Percentiles rank a stretch among this genome's conserved stretches.
phyloP scores from a whole-genome alignment of 176 grass and related monocot genomes.

The Tillandsia leiboldiana region DNA sequence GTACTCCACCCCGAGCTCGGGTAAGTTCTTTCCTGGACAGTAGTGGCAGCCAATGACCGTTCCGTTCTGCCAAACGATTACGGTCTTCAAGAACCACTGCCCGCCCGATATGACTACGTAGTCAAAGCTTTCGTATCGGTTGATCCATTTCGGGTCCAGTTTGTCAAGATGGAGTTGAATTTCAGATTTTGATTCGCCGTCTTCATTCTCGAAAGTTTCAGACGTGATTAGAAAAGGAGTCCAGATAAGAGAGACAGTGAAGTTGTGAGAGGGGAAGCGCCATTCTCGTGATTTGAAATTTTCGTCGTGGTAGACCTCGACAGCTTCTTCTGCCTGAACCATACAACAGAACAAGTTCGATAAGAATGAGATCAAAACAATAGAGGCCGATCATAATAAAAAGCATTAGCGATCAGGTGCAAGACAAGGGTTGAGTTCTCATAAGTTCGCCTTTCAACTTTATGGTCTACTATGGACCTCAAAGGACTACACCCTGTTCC shows the following conservation, averaged over 20 bases:
- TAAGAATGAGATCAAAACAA: background rate
- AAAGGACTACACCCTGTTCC: too few relatives aligned
- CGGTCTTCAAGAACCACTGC: constrained; percentile 83
- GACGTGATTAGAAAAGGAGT: constrained; percentile 64
- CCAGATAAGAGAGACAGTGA: constrained; percentile 64
- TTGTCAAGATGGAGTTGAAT: constrained; percentile 65
- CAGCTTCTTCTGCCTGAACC: constrained; percentile 55
- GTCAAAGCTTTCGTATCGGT: constrained; percentile 51
- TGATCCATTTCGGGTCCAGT: constrained; percentile 54
- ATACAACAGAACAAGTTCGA: constrained; percentile 19
- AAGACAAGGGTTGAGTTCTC: background rate
- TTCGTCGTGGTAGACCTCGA: constrained; percentile 60
- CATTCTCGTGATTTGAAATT: constrained; percentile 60
- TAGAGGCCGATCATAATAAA: background rate
- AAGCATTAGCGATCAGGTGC: background rate
- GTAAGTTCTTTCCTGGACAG: constrained; percentile 47
- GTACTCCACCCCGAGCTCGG: constrained; percentile 57
- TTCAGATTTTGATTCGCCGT: constrained; percentile 53
- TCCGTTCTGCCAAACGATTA: constrained; percentile 57
- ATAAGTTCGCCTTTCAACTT: background rate
- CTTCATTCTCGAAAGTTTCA: constrained; percentile 69
- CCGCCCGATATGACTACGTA: constrained; percentile 70
- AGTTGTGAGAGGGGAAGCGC: constrained; percentile 62
- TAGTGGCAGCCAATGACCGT: constrained; percentile 61
- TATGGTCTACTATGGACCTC: background rate